Evolutionary conservation across 345 rosid genomes (phyloP), one percentile per base, ranked within the genome.

Genomic region (Eucalyptus regnans): DNA sequence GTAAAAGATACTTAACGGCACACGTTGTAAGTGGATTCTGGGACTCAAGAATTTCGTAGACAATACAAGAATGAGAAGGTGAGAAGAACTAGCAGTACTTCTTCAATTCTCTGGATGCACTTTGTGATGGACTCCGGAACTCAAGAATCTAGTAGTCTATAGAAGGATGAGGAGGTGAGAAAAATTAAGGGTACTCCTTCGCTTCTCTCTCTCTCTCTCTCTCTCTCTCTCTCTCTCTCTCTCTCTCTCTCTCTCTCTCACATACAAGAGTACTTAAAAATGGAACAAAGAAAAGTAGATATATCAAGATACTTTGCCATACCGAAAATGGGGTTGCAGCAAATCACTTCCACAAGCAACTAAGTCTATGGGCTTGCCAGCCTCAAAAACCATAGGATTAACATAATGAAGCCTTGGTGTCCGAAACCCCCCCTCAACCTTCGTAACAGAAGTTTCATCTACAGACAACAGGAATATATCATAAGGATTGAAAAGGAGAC

Each of bases 301-400:
- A 44, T 41, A 41, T 68, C 56, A 62, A 60, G 31, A 60, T 25
- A 60, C 31, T 60, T 27, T 12, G 31, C 46, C 94, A 89, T 94
- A 97, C 99, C 96, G 97, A 89, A 93, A 94, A 89, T 95, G 95
- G 84, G 84, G 84, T 76, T 87, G 98, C 91, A 91, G 87, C 87
- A 97, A 92, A 92, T 96, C 96, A 88, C 94, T 93, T 90, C 99
- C 99, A 88, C 99, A 97, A 88, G 94, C 97, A 93, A 96, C 90
- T 88, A 98, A 92, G 91, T 98, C 98, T 83, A 97, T 92, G 66
- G 99, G 98, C 90, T 93, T 95, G 90, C 99, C 99, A 89, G 98
- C 98, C 95, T 96, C 99, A 92, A 98, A 97, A 92, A 94, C 96
- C 88, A 91, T 90, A 83, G 99, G 99, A 91, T 96, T 93, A 90